Evolutionary conservation across 75 land plant genomes (phyloP), one percentile per base, ranked within the genome.

Genomic region (Pinus albicaulis): DNA sequence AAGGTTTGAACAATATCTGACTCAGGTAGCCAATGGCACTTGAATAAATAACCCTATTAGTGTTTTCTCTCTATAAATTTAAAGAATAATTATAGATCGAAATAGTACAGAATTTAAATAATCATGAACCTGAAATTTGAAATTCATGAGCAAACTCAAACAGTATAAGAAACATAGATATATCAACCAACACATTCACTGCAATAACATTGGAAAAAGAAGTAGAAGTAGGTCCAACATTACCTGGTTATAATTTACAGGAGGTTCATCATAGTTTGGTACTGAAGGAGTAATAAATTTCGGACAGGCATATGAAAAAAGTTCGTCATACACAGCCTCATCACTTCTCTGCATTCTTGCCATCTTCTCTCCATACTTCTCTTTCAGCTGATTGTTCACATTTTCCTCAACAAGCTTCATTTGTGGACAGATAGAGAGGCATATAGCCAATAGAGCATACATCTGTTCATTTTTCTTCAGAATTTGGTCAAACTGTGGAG

Each of bases 401-500:
- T 84, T 92, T 78, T 96, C 99, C 26, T 94, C 98, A 38, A 94
- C 89, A 70, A 94, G 95, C 76, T 94, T 92, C 74, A 79, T 83
- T 80, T 94, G 98, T 24, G 99, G 99, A 75, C 98, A 94, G 63
- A 96, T 86, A 48, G 92, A 92, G 41, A 94, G 86, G 77, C 86
- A 94, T 57, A 96, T 90, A 38, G 99, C 99, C 53, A 96, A 68
- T 26, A 96, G 77, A 24, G 94, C 99, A 81, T 96, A 96, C 92
- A 96, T 94, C 79, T 96, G 99, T 74, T 93, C 99, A 74, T 93
- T 96, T 88, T 96, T 94, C 86, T 96, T 96, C 74, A 93, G 59
- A 15, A 96, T 96, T 76, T 93, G 94, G 63, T 96, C 95, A 86
- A 86, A 94, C 85, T 96, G 98, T 24, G 99, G 85, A 73, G 93